Percentiles rank a stretch among this genome's conserved stretches.
These are phyloP conservation scores for Epicoccum nigrum DNA, from an alignment of 2,329 filamentous ascomycete species.

Conservation along the genomic window DNA sequence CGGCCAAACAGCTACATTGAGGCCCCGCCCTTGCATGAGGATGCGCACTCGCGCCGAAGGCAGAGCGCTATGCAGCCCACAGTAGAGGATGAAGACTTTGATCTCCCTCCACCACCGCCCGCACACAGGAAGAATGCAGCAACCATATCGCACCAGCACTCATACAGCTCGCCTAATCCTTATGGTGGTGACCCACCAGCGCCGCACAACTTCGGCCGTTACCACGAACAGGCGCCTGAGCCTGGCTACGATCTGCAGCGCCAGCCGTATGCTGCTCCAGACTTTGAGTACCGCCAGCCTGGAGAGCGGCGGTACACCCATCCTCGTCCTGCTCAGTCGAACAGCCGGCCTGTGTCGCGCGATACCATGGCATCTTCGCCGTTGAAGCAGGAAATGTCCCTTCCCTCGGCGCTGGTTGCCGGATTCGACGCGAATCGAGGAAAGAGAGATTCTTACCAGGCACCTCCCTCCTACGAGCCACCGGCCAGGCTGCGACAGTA, in stretches of 20 bases:
- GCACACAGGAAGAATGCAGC: constrained; percentile 46
- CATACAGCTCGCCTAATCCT: constrained; percentile 24
- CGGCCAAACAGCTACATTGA: constrained; percentile 41
- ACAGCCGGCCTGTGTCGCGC: constrained; percentile 42
- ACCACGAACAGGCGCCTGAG: constrained; percentile 34
- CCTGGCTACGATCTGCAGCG: constrained; percentile 31
- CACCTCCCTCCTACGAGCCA: constrained; percentile 25
- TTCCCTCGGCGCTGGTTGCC: constrained; percentile 41
- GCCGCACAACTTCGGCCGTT: constrained; percentile 41
- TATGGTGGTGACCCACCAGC: constrained; percentile 38
- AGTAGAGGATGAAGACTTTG: constrained; percentile 68
- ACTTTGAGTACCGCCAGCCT: constrained; percentile 31
- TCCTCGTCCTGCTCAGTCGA: constrained; percentile 27
- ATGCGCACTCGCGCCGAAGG: constrained; percentile 56
- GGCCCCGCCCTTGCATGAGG: constrained; percentile 39
- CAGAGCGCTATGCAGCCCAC: constrained; percentile 63
- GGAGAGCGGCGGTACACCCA: constrained; percentile 45
- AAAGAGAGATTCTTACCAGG: constrained; percentile 9
- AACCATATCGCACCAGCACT: constrained; percentile 35
- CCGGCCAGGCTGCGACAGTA: constrained; percentile 37
- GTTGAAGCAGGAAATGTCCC: constrained; percentile 37
- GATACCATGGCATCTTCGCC: constrained; percentile 43
- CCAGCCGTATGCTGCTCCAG: constrained; percentile 33
- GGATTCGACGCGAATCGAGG: constrained; percentile 34
- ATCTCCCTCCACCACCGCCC: constrained; percentile 50